Base-by-base conservation (phyloP, 495 filamentous ascomycete species). In the Xylaria cubensis region DNA sequence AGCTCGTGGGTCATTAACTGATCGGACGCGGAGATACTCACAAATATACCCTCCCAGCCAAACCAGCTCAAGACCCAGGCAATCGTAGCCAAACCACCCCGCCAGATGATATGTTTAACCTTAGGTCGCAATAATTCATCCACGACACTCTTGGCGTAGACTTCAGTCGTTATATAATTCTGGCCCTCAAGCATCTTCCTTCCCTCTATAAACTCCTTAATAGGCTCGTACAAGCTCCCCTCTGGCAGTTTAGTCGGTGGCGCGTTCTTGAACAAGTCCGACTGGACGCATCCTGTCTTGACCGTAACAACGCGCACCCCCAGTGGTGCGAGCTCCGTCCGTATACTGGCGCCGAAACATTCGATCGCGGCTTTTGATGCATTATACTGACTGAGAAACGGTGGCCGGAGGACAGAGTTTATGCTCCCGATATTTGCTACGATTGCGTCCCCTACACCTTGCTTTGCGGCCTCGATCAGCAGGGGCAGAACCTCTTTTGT, bases 291-390 rank as follows among this genome's bases (percentile, higher is more conserved):
- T 3, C 76, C 80, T 12, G 77, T 81, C 72, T 78, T 79, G 13
- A 81, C 41, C 21, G 73, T 76, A 7, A 82, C 74, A 48, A 82
- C 78, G 10, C 77, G 73, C 21, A 89, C 78, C 19, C 82, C 81
- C n/a, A 90, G 82, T 1, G 88, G 86, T 29, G 79, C 80, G 6
- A 91, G 80, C 75, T 91, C 89, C 6, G 87, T 71, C 4, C 88
- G 82, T 61, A 90, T 73, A 8, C 77, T 84, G 7, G 84, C 81
- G 6, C 79, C 76, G 17, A 87, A 78, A 19, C 80, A 77, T 19
- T 85, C 78, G 9, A 86, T 70, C 6, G 88, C 87, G 0, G 84
- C 85, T 73, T 90, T 91, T 46, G 83, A 86, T 17, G 87, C 85
- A 71, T 83, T 84, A 79, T 89, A 90, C 46, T 80, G 78, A 56